Percentiles rank a stretch among this genome's conserved stretches.
Evolutionary conservation across 108 stramenopile species (phyloP).

Genomic region (Schizochytrium sp.): DNA sequence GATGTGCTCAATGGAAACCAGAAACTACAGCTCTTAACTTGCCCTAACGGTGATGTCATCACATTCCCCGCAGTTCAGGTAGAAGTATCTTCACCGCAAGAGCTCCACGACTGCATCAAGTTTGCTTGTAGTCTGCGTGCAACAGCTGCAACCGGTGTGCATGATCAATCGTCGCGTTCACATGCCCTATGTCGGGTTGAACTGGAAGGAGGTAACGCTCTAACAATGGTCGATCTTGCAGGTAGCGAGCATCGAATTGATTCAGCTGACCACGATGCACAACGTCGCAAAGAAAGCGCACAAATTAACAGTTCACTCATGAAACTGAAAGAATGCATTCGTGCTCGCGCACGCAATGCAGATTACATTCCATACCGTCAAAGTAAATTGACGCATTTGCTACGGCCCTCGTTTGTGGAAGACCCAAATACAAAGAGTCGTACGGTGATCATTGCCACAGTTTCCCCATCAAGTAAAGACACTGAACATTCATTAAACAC

Average conservation of each 20-base stretch:
- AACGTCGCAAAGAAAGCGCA: conserved; percentile 65
- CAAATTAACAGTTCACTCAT: conserved; percentile 65
- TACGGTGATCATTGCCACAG: conserved; percentile 62
- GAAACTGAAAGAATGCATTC: conserved; percentile 68
- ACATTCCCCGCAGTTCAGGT: conserved; percentile 41
- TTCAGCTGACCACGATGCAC: conserved; percentile 62
- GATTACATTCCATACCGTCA: conserved; percentile 9
- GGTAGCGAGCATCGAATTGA: conserved; percentile 68
- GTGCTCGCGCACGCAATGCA: conserved; percentile 52
- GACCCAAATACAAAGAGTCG: not conserved
- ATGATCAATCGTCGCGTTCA: conserved; percentile 56
- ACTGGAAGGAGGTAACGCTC: conserved; percentile 14
- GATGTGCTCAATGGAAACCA: conserved; percentile 12
- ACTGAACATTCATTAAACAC: conserved; percentile 71
- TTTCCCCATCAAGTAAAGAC: conserved; percentile 66
- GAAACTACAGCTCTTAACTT: conserved; percentile 22
- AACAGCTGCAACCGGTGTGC: conserved; percentile 47
- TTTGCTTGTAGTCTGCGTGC: conserved; percentile 32
- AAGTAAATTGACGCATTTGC: conserved; percentile 64
- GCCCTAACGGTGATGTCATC: conserved; percentile 54
- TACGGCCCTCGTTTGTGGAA: conserved; percentile 48
- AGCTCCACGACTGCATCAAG: conserved; percentile 34
- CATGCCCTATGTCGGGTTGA: conserved; percentile 55
- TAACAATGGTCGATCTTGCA: conserved; percentile 66
- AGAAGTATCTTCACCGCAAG: not conserved